phyloP scores from a whole-genome alignment of 2,329 filamentous ascomycete genomes.

The Dactylellina cionopaga region DNA sequence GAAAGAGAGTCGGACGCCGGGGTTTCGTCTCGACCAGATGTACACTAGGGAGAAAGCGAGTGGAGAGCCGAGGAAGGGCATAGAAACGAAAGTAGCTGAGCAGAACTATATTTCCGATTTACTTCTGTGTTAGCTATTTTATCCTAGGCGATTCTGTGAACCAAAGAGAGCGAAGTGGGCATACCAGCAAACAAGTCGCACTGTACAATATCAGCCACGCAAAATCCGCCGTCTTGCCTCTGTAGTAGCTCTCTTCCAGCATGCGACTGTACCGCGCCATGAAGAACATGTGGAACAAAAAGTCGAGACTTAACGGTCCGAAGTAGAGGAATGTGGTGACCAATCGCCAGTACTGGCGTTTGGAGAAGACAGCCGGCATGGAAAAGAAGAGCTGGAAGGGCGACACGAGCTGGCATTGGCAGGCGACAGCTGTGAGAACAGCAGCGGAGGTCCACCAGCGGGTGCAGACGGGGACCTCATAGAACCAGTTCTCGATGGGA shows the following conservation, averaged over 20 bases:
- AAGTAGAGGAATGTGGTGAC: constrained; percentile 97
- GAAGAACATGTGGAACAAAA: constrained; percentile 98
- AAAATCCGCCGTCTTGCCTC: constrained; percentile 89
- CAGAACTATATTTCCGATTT: constrained; percentile 26
- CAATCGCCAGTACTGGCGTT: constrained; percentile 98
- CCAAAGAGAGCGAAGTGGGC: background rate
- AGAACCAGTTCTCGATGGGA: constrained; percentile 97
- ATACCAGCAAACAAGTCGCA: constrained; percentile 76
- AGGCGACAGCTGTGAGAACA: constrained; percentile 83
- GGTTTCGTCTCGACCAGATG: constrained; percentile 96
- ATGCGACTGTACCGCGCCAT: constrained; percentile 94
- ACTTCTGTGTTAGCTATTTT: background rate
- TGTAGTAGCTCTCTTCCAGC: constrained; percentile 86
- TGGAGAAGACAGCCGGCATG: constrained; percentile 87
- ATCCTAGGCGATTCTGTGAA: background rate
- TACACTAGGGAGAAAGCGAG: constrained; percentile 94
- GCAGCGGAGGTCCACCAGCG: constrained; percentile 97
- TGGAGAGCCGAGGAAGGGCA: constrained; percentile 93
- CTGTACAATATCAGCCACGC: constrained; percentile 93
- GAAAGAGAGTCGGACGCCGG: constrained; percentile 88
- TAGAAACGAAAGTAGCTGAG: constrained; percentile 61
- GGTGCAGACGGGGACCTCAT: constrained; percentile 96
- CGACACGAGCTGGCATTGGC: constrained; percentile 91
- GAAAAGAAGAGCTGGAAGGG: constrained; percentile 98
- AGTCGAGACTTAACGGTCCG: constrained; percentile 89